phyloP scores from a whole-genome alignment of 805 yeast species.

The Candida silvatica region DNA sequence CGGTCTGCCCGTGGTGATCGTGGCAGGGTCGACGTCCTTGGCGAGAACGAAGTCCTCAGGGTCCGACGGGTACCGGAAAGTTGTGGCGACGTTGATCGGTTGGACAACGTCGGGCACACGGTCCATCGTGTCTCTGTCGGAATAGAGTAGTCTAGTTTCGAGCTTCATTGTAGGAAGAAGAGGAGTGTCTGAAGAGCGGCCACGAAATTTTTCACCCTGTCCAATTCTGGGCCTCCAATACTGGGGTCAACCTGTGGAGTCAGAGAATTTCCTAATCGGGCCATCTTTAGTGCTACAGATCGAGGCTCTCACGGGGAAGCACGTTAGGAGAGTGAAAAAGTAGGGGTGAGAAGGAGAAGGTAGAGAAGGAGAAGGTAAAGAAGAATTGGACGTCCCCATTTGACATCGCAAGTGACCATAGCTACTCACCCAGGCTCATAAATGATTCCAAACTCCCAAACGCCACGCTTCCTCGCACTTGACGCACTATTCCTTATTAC shows the following conservation, averaged over 20 bases:
- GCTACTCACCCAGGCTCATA: too few species aligned
- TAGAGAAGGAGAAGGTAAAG: constrained; percentile 34
- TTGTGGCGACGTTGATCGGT: constrained; percentile 78
- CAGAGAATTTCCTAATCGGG: background rate
- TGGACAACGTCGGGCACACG: constrained; percentile 63
- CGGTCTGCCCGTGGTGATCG: constrained; percentile 21
- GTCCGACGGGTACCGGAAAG: constrained; percentile 57
- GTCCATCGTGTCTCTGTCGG: constrained; percentile 46
- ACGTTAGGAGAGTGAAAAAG: too few species aligned
- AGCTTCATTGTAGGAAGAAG: constrained; percentile 31
- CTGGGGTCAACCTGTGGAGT: too few species aligned
- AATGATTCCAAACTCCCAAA: too few species aligned
- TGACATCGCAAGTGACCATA: too few species aligned
- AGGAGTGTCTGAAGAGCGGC: background rate
- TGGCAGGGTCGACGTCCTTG: constrained; percentile 19
- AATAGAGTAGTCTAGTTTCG: constrained; percentile 59
- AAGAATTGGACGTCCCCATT: too few species aligned
- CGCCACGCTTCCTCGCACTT: too few species aligned
- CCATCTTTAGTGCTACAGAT: too few species aligned
- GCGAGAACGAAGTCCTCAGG: constrained; percentile 47
- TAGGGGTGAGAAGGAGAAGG: constrained; percentile 27
- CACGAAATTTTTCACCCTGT: background rate
- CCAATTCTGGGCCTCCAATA: background rate
- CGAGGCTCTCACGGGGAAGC: too few species aligned
- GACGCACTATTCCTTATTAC: too few species aligned